Conservation (phyloP, 768 basidiomycete species). For the Pholiota microspora region DNA sequence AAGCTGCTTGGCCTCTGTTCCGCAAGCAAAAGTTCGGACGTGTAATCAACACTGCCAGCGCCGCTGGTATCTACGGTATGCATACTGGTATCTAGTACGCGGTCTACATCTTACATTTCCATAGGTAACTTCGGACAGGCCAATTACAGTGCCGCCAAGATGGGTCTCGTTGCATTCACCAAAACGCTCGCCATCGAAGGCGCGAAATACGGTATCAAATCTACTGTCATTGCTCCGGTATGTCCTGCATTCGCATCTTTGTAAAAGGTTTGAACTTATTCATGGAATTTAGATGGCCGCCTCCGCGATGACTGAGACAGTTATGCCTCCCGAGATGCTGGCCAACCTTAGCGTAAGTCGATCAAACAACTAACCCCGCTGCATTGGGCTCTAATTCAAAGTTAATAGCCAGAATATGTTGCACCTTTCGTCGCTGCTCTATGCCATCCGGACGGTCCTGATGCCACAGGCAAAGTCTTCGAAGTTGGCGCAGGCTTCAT, state of each 20-base stretch:
- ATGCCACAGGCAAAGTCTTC: constrained; percentile 80
- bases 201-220: constrained; percentile 85
- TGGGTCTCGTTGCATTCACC: constrained; percentile 90
- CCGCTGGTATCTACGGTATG: constrained; percentile 89
- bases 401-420: constrained; percentile 77
- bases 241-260: constrained; percentile 21
- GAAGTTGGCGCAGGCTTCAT: constrained; percentile 93
- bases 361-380: not conserved
- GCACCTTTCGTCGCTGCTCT: constrained; percentile 91
- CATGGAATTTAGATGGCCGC: constrained; percentile 72
- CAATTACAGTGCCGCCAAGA: constrained; percentile 98
- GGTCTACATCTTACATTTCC: not conserved
- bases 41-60: constrained; percentile 91
- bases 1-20: constrained; percentile 96
- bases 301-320: constrained; percentile 91
- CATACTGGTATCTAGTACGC: not conserved
- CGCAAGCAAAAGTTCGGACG: constrained; percentile 94
- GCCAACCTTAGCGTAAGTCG: constrained; percentile 72
- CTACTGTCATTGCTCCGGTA: constrained; percentile 88
- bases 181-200: constrained; percentile 93
- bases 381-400: constrained; percentile 6
- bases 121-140: constrained; percentile 94
- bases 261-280: not conserved
- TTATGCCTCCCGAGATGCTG: constrained; percentile 94
- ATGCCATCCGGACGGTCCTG: constrained; percentile 79